Evolutionary conservation across 1,284 basidiomycete species (phyloP).

Genomic region (Prillingera fragicola): DNA sequence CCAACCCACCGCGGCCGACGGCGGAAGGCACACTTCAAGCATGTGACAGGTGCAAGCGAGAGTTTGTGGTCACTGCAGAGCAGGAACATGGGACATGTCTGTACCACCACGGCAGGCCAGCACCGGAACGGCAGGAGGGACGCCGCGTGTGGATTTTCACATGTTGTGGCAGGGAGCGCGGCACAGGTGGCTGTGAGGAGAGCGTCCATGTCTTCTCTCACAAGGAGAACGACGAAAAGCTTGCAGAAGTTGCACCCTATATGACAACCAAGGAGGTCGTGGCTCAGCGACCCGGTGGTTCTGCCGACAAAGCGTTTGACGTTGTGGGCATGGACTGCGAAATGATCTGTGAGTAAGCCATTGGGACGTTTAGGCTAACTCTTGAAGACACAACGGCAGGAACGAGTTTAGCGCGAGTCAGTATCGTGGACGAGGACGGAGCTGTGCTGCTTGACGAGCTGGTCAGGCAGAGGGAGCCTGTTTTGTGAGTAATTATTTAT

Average conservation of each 20-base stretch:
- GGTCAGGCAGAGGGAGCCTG: slow-evolving; percentile 68
- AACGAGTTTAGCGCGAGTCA: slow-evolving; percentile 76
- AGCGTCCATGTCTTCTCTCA: slow-evolving; percentile 35
- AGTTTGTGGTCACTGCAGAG: slow-evolving; percentile 56
- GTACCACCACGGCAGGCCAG: slow-evolving; percentile 69
- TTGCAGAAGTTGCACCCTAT: slow-evolving; percentile 72
- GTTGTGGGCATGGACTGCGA: slow-evolving; percentile 82
- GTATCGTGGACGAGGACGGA: slow-evolving; percentile 71
- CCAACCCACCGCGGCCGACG: slow-evolving; percentile 51
- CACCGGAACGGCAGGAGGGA: slow-evolving; percentile 39
- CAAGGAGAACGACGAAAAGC: slow-evolving; percentile 55
- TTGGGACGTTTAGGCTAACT: slow-evolving; percentile 6
- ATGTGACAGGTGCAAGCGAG: slow-evolving; percentile 71
- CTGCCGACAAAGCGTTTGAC: slow-evolving; percentile 52
- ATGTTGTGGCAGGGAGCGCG: slow-evolving; percentile 57
- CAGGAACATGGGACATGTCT: slow-evolving; percentile 63
- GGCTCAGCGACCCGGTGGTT: slow-evolving; percentile 6
- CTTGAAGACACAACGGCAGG: slow-evolving; percentile 68
- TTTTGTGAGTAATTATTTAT: slow-evolving; percentile 58
- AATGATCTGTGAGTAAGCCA: slow-evolving; percentile 75
- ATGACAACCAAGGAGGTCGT: slow-evolving; percentile 51
- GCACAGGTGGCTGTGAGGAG: slow-evolving; percentile 29
- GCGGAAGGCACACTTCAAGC: slow-evolving; percentile 60
- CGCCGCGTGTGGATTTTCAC: slow-evolving; percentile 41
- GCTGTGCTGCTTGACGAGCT: slow-evolving; percentile 71